Base-by-base conservation (phyloP, 495 filamentous ascomycete genomes). In the Staphylotrichum longicolle region DNA sequence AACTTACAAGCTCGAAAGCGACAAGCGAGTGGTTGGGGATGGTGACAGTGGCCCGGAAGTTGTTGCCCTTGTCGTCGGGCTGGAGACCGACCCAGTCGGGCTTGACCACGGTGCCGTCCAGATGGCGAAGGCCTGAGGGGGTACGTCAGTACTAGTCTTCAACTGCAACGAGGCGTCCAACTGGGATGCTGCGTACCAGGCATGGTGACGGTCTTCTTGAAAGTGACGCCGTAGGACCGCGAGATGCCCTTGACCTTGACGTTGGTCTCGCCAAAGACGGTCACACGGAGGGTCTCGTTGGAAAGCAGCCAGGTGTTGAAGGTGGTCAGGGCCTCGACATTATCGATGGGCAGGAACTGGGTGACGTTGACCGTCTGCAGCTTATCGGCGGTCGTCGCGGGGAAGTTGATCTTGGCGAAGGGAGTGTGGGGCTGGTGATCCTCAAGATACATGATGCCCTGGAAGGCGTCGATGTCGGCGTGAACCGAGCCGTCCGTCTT, bases 1-100 rank as follows among this genome's bases (percentile, higher is more conserved):
- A 71, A 71, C 78, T 64, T 78, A 88, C 87, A 72, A 91, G 78
- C 20, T 77, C 70, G 50, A 93, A 74, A 6, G 83, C 83, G 71
- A 90, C 75, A 54, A 85, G 72, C 4, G 88, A 86, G 5, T 81
- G 83, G 68, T 93, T 93, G 59, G 89, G 89, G 42, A 93, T 88
- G 55, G 67, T 75, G 41, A 84, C 81, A 4, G 74, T 80, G 65
- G 84, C 89, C 39, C 80, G 75, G 77, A 90, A 82, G 74, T 91
- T 91, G 54, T 80, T 77, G 54, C 80, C 78, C 54, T 80, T 74
- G 30, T 67, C 45, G 39, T 76, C 68, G 7, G 68, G 42, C 12
- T 65, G 62, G 54, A 77, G 53, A 49, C 80, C 64, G 55, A 88
- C 78, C 46, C 70, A 70, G 64, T 83, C 75, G 20, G 82, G 70